A percentile compares a stretch with the other conserved stretches of the same genome.
Evolutionary conservation across 257 asterid genomes (phyloP).

Genomic region (Solanum stenotomum): DNA sequence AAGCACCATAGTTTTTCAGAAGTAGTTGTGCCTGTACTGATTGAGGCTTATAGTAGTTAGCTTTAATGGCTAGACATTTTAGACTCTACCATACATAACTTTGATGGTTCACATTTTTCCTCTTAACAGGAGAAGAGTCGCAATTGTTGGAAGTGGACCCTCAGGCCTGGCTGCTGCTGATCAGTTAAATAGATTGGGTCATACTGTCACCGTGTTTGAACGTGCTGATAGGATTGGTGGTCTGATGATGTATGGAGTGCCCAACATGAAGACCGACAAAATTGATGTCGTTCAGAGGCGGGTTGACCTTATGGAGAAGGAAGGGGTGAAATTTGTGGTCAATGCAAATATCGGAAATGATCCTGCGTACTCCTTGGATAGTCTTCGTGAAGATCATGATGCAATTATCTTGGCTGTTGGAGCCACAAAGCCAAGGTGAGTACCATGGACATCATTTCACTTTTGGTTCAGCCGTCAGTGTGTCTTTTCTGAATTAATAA

Average conservation of each 20-base stretch:
- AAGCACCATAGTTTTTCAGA: neutral
- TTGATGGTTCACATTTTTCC: neutral
- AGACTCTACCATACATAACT: neutral
- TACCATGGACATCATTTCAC: neutral
- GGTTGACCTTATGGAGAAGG: slow-evolving; percentile 85
- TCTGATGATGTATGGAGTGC: slow-evolving; percentile 99
- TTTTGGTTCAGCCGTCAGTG: neutral
- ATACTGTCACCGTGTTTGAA: slow-evolving; percentile 81
- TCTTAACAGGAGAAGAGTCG: slow-evolving; percentile 66
- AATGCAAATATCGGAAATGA: slow-evolving; percentile 84
- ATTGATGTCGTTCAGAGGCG: slow-evolving; percentile 79
- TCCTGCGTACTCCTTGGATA: slow-evolving; percentile 52
- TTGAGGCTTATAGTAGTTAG: neutral
- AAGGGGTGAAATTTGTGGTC: slow-evolving; percentile 82
- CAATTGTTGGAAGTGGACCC: slow-evolving; percentile 96
- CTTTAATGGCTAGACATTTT: neutral
- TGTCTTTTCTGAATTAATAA: neutral
- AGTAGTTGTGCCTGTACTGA: neutral
- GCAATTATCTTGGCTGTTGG: slow-evolving; percentile 95
- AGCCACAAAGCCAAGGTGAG: slow-evolving; percentile 91
- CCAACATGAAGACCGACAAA: slow-evolving; percentile 97
- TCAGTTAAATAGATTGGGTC: slow-evolving; percentile 86
- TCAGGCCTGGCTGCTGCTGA: slow-evolving; percentile 99
- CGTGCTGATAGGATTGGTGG: slow-evolving; percentile 99
- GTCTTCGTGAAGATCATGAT: slow-evolving; percentile 64